Conservation (phyloP, 1,284 basidiomycete species). For the Somion occarium region DNA sequence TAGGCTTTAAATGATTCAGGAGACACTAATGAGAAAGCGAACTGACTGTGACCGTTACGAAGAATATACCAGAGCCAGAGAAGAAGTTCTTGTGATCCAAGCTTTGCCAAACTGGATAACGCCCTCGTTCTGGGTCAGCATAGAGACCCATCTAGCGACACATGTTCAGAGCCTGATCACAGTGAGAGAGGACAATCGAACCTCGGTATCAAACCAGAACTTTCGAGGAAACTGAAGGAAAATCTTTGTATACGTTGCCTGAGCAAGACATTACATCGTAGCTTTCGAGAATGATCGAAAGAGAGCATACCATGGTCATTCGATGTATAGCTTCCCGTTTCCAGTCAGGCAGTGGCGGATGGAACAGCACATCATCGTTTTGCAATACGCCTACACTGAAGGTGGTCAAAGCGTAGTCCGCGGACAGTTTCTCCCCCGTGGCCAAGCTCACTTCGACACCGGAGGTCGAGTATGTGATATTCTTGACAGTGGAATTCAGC, state of each 20-base stretch:
- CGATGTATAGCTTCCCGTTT: conserved; percentile 65
- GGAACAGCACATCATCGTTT: conserved; percentile 54
- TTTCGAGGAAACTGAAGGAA: conserved; percentile 62
- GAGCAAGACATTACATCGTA: not conserved
- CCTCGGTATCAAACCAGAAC: conserved; percentile 71
- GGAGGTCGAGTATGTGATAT: conserved; percentile 42
- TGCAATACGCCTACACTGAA: conserved; percentile 55
- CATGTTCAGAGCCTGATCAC: not conserved
- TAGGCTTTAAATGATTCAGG: not conserved
- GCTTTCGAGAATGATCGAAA: conserved; percentile 22
- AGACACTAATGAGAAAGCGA: not conserved
- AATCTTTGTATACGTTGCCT: conserved; percentile 49
- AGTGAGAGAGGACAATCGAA: conserved; percentile 3
- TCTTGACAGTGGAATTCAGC: conserved; percentile 48
- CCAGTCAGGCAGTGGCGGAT: conserved; percentile 54
- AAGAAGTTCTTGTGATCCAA: conserved; percentile 55
- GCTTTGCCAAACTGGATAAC: conserved; percentile 66
- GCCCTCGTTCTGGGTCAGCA: conserved; percentile 55
- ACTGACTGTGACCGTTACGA: conserved; percentile 59
- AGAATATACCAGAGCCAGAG: conserved; percentile 55
- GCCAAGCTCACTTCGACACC: conserved; percentile 38
- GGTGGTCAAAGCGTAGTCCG: conserved; percentile 28
- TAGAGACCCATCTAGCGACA: conserved; percentile 49
- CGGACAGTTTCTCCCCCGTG: conserved; percentile 32
- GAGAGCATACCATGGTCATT: conserved; percentile 51